Percentiles rank a stretch among this genome's conserved stretches.
phyloP scores from a whole-genome alignment of 202 grass and related monocot genomes.

The Schoenoplectus triqueter region DNA sequence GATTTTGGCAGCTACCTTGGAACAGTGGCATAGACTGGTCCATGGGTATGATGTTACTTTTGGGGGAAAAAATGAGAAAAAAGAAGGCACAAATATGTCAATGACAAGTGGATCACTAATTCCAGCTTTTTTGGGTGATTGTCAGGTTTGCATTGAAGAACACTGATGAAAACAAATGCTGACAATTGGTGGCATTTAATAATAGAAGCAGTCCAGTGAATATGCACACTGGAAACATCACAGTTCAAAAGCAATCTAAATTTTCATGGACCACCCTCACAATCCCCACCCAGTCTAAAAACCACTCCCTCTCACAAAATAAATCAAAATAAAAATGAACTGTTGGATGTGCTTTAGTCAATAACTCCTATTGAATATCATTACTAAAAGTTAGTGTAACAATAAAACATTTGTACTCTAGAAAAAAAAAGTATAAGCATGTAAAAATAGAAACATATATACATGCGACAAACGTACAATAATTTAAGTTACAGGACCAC shows the following conservation, averaged over 20 bases:
- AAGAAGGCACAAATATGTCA: constrained; percentile 9
- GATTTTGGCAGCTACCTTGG: not conserved
- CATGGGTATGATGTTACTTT: constrained; percentile 18
- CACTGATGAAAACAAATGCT: constrained; percentile 7
- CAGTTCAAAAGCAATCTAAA: not conserved
- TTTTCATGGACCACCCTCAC: constrained; percentile 25
- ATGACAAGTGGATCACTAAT: constrained; percentile 33
- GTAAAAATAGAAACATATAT: not conserved
- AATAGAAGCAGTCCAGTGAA: constrained; percentile 17
- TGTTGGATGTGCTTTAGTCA: not conserved
- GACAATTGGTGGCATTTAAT: constrained; percentile 35
- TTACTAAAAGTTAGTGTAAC: not conserved
- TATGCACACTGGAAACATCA: not conserved
- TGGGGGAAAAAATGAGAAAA: not conserved
- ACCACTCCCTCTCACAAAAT: not conserved
- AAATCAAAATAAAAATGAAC: not conserved
- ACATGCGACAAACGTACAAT: not conserved
- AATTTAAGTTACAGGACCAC: constrained; percentile 12
- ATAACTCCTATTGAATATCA: constrained; percentile 22
- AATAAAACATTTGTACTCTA: not conserved
- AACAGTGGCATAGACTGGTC: constrained; percentile 28
- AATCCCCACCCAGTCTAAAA: not conserved
- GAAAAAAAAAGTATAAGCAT: not conserved
- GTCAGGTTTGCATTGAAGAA: constrained; percentile 30
- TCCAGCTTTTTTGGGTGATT: constrained; percentile 31